Conservation (phyloP, 805 yeast species). For the Dipodascus geniculatus region DNA sequence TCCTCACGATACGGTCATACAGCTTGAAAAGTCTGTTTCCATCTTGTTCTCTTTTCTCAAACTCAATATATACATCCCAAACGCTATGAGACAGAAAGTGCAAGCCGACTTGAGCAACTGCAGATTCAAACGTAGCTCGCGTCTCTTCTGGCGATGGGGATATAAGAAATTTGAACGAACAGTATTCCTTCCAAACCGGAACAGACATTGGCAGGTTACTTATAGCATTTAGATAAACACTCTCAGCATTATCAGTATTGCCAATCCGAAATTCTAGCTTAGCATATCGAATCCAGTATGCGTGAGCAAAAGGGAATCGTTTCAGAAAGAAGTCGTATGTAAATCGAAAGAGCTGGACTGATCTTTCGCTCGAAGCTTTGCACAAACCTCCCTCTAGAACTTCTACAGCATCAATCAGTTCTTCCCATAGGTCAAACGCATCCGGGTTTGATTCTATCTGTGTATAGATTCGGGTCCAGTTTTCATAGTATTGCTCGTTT, state of each 20-base stretch:
- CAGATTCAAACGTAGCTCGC: slow-evolving; percentile 33
- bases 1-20: slow-evolving; percentile 24
- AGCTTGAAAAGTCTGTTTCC: slow-evolving; percentile 31
- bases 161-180: slow-evolving; percentile 23
- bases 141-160: slow-evolving; percentile 12
- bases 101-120: slow-evolving; percentile 42
- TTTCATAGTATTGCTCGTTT: neutral
- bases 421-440: slow-evolving; percentile 26
- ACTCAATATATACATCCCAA: slow-evolving; percentile 72
- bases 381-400: slow-evolving; percentile 22
- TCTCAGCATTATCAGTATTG: slow-evolving; percentile 21
- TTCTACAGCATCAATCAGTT: slow-evolving; percentile 21
- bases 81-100: slow-evolving; percentile 69
- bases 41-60: slow-evolving; percentile 36
- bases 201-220: slow-evolving; percentile 21
- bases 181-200: slow-evolving; percentile 29
- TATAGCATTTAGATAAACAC: slow-evolving; percentile 26
- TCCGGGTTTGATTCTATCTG: slow-evolving; percentile 17
- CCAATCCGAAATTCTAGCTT: slow-evolving; percentile 25
- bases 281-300: slow-evolving; percentile 33
- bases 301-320: slow-evolving; percentile 28
- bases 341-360: slow-evolving; percentile 17
- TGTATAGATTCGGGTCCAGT: slow-evolving; percentile 13
- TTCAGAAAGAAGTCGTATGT: slow-evolving; percentile 23
- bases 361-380: slow-evolving; percentile 19